Base-by-base conservation (phyloP, 768 basidiomycete species). In the Candolleomyces aberdarensis region DNA sequence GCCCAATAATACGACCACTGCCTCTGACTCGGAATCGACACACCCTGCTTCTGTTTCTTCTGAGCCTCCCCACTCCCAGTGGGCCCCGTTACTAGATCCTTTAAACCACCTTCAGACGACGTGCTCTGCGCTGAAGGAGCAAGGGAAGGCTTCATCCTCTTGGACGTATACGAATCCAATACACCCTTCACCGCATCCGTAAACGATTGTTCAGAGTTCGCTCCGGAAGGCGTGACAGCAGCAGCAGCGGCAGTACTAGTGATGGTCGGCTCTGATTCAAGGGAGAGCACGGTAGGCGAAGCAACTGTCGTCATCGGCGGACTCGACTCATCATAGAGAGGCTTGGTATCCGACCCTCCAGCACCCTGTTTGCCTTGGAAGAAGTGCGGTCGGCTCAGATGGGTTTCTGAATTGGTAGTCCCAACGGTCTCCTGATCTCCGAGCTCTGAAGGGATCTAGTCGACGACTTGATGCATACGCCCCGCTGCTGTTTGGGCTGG, bases 1-100 rank as follows among this genome's bases (percentile, higher is more conserved):
- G 86, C 83, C 89, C 89, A 94, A 68, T 94, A 94, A 64, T 84
- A 80, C 5, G 94, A 74, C 79, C 86, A 93, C 19, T 92, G 85
- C 2, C 85, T 81, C 70, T 94, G 92, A 60, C 87, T 89, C 0
- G 92, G 88, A 64, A 94, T 94, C 63, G 86, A 89, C 47, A 92
- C 87, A 13, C 88, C 88, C 64, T 82, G 85, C 68, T 76, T 70
- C 49, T 60, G 62, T 46, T 65, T 63, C 61, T 74, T 77, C 65
- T 72, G 70, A 46, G 65, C 67, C 41, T 20, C 40, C 20, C 40
- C n/a, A 20, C 39, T 47, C n/a, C 32, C 50, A 14, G n/a, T 32
- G 4, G 50, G 5, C 49, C 20, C 22, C 44, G 14, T 46, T 19
- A 4, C 44, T 46, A 13, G 13, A 19, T 46, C 44, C 19, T 20